Percentiles rank a stretch among this genome's conserved stretches.
These are phyloP conservation scores for Exophiala xenobiotica DNA, from an alignment of 2,329 filamentous ascomycete genomes.

Conservation along the genomic window DNA sequence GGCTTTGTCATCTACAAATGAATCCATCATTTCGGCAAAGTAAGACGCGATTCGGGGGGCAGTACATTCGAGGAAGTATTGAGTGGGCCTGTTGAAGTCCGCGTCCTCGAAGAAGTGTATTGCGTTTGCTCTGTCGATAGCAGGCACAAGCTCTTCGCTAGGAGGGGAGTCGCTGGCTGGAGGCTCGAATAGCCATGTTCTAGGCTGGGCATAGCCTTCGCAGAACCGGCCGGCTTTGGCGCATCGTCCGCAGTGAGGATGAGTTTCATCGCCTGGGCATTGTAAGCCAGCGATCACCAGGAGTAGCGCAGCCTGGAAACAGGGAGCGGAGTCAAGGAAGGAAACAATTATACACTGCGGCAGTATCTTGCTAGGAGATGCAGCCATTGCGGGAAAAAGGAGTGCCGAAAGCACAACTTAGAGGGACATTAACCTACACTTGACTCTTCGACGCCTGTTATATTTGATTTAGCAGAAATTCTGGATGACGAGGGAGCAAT, in stretches of 20 bases:
- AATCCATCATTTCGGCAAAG: slow-evolving; percentile 24
- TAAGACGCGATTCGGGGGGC: slow-evolving; percentile 18
- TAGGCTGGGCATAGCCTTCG: slow-evolving; percentile 32
- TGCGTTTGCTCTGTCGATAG: slow-evolving; percentile 9
- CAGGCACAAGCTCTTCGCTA: slow-evolving; percentile 1
- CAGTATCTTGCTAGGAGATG: too few species aligned
- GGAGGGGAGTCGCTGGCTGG: neutral
- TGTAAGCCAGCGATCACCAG: too few species aligned
- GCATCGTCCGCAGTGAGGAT: slow-evolving; percentile 32
- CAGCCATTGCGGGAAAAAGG: too few species aligned
- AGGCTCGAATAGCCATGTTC: slow-evolving; percentile 16
- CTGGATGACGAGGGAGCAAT: neutral
- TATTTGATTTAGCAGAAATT: neutral
- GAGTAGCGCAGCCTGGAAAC: too few species aligned
- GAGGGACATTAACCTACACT: slow-evolving; percentile 16
- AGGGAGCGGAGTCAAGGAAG: too few species aligned
- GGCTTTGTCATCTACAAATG: slow-evolving; percentile 18
- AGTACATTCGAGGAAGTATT: slow-evolving; percentile 22
- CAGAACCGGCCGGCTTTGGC: slow-evolving; percentile 35
- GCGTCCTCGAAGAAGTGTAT: slow-evolving; percentile 22
- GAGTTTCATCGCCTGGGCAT: slow-evolving; percentile 31
- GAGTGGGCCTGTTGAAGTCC: slow-evolving; percentile 14
- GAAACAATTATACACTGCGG: too few species aligned
- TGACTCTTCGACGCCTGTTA: slow-evolving; percentile 21
- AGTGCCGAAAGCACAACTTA: too few species aligned